Evolutionary conservation across 805 yeast genomes (phyloP).

Genomic region (Citeromyces nyonsensis): DNA sequence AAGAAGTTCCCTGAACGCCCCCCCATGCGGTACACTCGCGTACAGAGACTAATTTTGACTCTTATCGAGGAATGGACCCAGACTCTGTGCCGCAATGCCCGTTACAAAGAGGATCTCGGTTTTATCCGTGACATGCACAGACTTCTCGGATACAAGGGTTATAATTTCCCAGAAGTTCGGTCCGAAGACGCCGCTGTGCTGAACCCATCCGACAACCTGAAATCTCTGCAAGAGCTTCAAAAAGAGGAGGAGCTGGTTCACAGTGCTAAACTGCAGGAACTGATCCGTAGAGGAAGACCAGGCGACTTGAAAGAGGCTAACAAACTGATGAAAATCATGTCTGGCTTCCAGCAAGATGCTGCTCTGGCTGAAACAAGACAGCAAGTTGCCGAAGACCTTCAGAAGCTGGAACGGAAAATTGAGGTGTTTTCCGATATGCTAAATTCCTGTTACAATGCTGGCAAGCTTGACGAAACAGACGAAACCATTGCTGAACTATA

Average conservation of each 20-base stretch:
- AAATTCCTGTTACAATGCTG: slow-evolving; percentile 25
- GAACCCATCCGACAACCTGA: slow-evolving; percentile 76
- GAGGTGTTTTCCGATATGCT: slow-evolving; percentile 85
- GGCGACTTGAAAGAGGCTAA: slow-evolving; percentile 93
- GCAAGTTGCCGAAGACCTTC: slow-evolving; percentile 70
- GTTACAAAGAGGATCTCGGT: slow-evolving; percentile 84
- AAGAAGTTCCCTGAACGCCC: slow-evolving; percentile 92
- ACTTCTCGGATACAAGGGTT: slow-evolving; percentile 77
- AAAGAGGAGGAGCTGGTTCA: slow-evolving; percentile 88
- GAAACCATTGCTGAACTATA: slow-evolving; percentile 76
- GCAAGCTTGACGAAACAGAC: slow-evolving; percentile 23
- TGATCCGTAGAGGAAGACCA: slow-evolving; percentile 90
- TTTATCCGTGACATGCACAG: slow-evolving; percentile 94
- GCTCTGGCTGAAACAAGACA: slow-evolving; percentile 56
- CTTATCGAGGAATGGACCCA: slow-evolving; percentile 96
- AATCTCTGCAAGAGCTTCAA: slow-evolving; percentile 80
- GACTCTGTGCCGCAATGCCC: slow-evolving; percentile 79
- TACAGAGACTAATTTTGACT: slow-evolving; percentile 74
- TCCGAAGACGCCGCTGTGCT: slow-evolving; percentile 87
- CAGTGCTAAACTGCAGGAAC: slow-evolving; percentile 88
- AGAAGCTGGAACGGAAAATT: slow-evolving; percentile 70
- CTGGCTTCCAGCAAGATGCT: slow-evolving; percentile 86
- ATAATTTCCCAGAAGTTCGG: slow-evolving; percentile 82
- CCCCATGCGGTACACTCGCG: slow-evolving; percentile 67
- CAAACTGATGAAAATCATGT: slow-evolving; percentile 93